Evolutionary conservation across 148 eudicot species (phyloP).

Genomic region (Vaccinium vitisidaea): DNA sequence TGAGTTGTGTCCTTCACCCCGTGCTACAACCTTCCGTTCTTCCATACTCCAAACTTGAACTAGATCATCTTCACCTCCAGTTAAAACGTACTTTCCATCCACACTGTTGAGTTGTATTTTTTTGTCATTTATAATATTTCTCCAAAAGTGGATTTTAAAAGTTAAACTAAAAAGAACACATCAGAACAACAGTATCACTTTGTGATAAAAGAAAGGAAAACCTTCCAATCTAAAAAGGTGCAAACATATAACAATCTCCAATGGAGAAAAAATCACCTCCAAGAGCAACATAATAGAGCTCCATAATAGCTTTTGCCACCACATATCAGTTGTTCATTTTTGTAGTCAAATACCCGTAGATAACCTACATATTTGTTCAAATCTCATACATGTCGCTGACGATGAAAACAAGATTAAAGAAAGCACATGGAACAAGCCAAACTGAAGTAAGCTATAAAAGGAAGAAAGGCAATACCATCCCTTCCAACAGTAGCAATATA

Average conservation of each 20-base stretch:
- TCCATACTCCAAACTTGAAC: conserved; percentile 99
- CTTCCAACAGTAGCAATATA: conserved; percentile 39
- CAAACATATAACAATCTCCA: background rate
- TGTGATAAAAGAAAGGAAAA: background rate
- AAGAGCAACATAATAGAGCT: conserved; percentile 65
- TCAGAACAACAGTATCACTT: conserved; percentile 21
- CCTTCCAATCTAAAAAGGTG: conserved; percentile 34
- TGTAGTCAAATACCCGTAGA: conserved; percentile 62
- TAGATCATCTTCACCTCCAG: conserved; percentile 95
- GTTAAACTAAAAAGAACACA: background rate
- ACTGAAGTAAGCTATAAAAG: conserved; percentile 2
- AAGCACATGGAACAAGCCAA: background rate
- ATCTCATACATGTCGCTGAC: background rate
- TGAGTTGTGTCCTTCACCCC: conserved; percentile 96
- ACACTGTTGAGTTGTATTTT: conserved; percentile 43
- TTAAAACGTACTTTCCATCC: conserved; percentile 76
- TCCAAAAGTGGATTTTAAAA: background rate
- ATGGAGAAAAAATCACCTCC: conserved; percentile 44
- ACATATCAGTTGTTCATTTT: conserved; percentile 60
- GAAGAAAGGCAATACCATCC: conserved; percentile 42
- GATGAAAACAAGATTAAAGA: background rate
- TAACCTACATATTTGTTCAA: conserved; percentile 42
- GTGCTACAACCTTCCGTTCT: conserved; percentile 81
- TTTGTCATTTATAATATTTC: background rate
- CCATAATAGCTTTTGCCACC: conserved; percentile 80